These are phyloP conservation scores for Papilionanthe hybrid DNA, from an alignment of 116 monocot genomes.

Conservation along the genomic window DNA sequence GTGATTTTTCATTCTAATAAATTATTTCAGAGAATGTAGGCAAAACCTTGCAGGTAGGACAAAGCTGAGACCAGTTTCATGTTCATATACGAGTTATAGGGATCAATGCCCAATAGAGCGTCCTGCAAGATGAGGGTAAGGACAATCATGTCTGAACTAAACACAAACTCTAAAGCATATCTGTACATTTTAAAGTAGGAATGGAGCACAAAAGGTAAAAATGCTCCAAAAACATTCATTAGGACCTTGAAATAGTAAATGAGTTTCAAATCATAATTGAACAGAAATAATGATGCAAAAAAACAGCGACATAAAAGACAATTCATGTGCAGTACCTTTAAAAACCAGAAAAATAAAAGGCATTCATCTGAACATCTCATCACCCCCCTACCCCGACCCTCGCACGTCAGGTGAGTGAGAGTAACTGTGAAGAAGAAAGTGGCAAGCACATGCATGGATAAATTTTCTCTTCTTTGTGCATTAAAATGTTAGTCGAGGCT, in stretches of 20 bases:
- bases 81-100: constrained; percentile 48
- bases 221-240: background rate
- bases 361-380: no score
- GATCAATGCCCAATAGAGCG: constrained; percentile 53
- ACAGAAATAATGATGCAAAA: background rate
- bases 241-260: background rate
- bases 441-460: no score
- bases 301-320: background rate
- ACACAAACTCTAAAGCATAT: background rate
- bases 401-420: no score
- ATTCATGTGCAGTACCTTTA: background rate
- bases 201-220: background rate
- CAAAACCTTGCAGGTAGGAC: constrained; percentile 88
- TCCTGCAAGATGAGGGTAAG: constrained; percentile 46
- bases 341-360: no score
- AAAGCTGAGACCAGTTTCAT: constrained; percentile 87
- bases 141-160: background rate
- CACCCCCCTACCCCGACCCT: no score
- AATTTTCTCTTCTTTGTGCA: no score
- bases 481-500: no score
- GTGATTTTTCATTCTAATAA: background rate
- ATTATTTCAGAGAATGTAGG: background rate
- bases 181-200: background rate
- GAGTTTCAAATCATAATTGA: background rate
- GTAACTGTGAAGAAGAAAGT: no score